A percentile compares a stretch with the other conserved stretches of the same genome.
These are phyloP conservation scores for Diaporthe citrichinensis DNA, from an alignment of 2,329 filamentous ascomycete species.

Conservation along the genomic window DNA sequence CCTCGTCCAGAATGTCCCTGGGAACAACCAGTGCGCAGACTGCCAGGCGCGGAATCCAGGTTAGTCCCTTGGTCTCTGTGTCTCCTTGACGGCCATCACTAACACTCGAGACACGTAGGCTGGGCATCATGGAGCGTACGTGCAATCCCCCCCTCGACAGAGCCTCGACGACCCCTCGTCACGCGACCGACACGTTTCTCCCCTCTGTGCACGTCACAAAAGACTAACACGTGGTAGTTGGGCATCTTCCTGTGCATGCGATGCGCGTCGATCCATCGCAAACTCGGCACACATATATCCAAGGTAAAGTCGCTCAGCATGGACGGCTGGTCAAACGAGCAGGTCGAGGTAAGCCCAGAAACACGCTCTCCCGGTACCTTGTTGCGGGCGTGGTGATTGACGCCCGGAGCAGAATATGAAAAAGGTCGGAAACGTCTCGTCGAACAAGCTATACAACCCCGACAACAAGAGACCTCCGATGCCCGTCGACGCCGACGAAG, in stretches of 20 bases:
- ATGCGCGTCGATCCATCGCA: conserved; percentile 94
- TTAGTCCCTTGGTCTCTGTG: conserved; percentile 59
- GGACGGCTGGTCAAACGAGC: conserved; percentile 96
- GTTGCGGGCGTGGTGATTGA: conserved; percentile 5
- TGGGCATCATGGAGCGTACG: conserved; percentile 98
- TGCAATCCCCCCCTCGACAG: conserved; percentile 45
- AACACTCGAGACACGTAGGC: conserved; percentile 65
- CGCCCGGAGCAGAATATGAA: conserved; percentile 84
- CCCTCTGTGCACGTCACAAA: background rate
- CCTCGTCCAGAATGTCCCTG: conserved; percentile 83
- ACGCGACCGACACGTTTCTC: conserved; percentile 29
- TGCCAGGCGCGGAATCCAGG: conserved; percentile 93
- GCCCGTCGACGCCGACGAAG: conserved; percentile 91
- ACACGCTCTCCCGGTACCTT: background rate
- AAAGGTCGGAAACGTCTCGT: conserved; percentile 86
- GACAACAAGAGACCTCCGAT: conserved; percentile 85
- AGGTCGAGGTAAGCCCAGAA: conserved; percentile 83
- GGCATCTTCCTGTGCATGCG: conserved; percentile 98
- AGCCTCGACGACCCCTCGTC: conserved; percentile 38
- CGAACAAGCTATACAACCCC: conserved; percentile 92
- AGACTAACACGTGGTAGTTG: conserved; percentile 68
- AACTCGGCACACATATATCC: conserved; percentile 96
- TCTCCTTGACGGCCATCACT: conserved; percentile 44
- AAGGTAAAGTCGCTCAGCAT: conserved; percentile 99
- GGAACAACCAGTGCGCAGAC: conserved; percentile 95